phyloP scores from a whole-genome alignment of 2,329 filamentous ascomycete species.

The Diaporthe batatas region DNA sequence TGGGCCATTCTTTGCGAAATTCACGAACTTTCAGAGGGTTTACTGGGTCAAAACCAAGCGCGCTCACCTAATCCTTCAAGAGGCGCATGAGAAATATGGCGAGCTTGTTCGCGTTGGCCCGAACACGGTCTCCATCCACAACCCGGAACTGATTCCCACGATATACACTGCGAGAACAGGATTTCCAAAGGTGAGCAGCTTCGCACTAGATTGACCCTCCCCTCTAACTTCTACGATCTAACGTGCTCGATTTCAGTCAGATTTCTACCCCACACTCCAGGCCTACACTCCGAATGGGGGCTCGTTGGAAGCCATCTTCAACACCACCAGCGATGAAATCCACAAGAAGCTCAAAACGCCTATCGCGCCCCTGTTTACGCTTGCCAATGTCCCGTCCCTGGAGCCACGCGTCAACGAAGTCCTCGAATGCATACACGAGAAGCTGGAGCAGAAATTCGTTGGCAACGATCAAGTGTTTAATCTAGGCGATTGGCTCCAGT shows the following conservation, averaged over 20 bases:
- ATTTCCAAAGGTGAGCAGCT: constrained; percentile 44
- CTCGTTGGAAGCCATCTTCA: constrained; percentile 48
- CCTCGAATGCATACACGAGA: constrained; percentile 40
- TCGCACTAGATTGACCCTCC: neutral
- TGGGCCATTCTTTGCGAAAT: constrained; percentile 43
- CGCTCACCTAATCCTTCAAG: constrained; percentile 41
- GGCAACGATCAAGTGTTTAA: constrained; percentile 34
- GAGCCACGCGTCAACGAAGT: constrained; percentile 46
- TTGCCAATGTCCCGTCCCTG: constrained; percentile 44
- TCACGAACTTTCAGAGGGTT: constrained; percentile 44
- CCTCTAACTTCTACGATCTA: neutral
- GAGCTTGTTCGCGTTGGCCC: constrained; percentile 64
- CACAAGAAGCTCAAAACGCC: constrained; percentile 49
- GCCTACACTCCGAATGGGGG: constrained; percentile 45
- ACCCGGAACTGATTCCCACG: constrained; percentile 49
- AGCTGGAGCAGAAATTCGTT: constrained; percentile 44
- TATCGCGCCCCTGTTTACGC: constrained; percentile 46
- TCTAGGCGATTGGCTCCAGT: constrained; percentile 49
- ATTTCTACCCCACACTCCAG: constrained; percentile 48
- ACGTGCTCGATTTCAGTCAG: constrained; percentile 38
- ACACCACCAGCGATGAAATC: constrained; percentile 48
- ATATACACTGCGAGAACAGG: constrained; percentile 45
- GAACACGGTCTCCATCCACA: constrained; percentile 61
- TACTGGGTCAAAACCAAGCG: constrained; percentile 44
- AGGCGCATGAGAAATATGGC: constrained; percentile 59